Conservation (phyloP, 352 stramenopile species). For the Globisporangium okanoganense region DNA sequence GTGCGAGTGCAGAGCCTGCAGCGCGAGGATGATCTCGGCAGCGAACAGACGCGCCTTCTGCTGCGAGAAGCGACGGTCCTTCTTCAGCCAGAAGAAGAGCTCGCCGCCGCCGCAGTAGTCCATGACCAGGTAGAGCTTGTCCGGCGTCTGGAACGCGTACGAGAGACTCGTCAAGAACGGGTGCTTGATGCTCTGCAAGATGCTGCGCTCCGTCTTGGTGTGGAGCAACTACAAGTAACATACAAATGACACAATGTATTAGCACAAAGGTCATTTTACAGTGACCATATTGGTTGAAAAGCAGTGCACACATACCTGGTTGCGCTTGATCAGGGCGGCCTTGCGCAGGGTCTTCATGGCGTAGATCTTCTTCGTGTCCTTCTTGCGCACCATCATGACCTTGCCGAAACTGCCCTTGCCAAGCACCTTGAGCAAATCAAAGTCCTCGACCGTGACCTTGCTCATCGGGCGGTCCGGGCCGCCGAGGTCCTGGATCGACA, state of each 20-base stretch:
- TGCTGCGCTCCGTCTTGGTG: conserved; percentile 93
- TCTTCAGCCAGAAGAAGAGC: conserved; percentile 96
- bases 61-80: conserved; percentile 92
- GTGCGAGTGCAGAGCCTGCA: conserved; percentile 91
- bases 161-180: conserved; percentile 87
- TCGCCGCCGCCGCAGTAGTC: conserved; percentile 94
- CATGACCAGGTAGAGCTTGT: conserved; percentile 94
- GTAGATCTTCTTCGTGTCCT: conserved; percentile 92
- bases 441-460: conserved; percentile 91
- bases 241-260: neutral
- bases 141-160: conserved; percentile 87
- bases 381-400: conserved; percentile 95
- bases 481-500: conserved; percentile 82
- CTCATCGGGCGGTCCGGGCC: conserved; percentile 46
- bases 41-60: conserved; percentile 90
- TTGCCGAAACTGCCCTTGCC: conserved; percentile 96
- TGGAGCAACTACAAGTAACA: conserved; percentile 57
- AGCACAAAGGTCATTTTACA: neutral
- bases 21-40: conserved; percentile 92
- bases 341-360: conserved; percentile 96
- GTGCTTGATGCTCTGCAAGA: conserved; percentile 92
- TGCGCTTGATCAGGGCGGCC: conserved; percentile 89
- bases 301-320: conserved; percentile 49
- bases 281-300: neutral
- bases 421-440: conserved; percentile 92